These are phyloP conservation scores for Adansonia madagascariensis DNA, from an alignment of 441 rosid genomes.

Conservation along the genomic window DNA sequence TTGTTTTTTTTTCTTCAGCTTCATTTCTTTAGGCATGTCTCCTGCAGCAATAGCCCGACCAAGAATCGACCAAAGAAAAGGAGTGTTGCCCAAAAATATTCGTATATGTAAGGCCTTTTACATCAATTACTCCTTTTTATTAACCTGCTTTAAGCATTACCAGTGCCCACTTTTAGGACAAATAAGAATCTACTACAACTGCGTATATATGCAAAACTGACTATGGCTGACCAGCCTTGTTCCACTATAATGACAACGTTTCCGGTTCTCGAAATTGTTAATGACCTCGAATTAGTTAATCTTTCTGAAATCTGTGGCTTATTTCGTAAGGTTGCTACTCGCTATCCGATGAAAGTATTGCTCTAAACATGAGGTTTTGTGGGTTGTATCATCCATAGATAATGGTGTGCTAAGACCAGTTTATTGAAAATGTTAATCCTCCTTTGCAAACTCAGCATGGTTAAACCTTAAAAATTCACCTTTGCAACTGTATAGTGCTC, in stretches of 20 bases:
- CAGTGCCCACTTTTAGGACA: background rate
- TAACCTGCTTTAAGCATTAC: background rate
- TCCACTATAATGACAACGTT: background rate
- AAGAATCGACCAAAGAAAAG: conserved; percentile 39
- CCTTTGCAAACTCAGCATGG: background rate
- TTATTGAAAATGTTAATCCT: background rate
- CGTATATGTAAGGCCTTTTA: conserved; percentile 42
- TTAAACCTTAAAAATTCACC: background rate
- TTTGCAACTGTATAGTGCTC: background rate
- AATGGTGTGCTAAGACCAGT: background rate
- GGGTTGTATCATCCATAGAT: background rate
- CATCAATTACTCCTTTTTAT: background rate
- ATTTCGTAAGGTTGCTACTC: background rate
- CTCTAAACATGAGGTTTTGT: background rate
- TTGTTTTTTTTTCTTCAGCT: conserved; percentile 48
- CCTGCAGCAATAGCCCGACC: conserved; percentile 42
- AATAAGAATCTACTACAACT: too few relatives aligned
- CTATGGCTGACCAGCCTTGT: too few relatives aligned
- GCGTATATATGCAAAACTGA: too few relatives aligned
- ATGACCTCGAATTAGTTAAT: background rate
- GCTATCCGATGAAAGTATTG: background rate
- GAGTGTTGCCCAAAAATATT: conserved; percentile 35
- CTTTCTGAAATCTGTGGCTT: background rate
- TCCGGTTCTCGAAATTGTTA: background rate
- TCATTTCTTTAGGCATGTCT: conserved; percentile 64